Evolutionary conservation across 345 rosid species (phyloP).

Genomic region (Bruguiera sexangula): DNA sequence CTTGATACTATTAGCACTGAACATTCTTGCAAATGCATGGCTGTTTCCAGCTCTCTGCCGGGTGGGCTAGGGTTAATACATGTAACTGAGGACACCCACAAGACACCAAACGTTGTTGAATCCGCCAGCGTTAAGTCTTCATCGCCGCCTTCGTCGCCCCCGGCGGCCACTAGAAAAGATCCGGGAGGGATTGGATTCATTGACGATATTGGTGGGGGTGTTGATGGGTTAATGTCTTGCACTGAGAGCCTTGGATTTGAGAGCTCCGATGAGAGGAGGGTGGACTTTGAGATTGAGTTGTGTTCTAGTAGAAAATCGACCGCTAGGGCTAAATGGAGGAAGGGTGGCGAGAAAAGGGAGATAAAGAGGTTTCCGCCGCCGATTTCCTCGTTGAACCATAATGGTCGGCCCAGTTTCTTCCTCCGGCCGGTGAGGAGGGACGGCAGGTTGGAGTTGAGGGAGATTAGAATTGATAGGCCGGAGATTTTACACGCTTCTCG

Average conservation of each 20-base stretch:
- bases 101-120: conserved; percentile 37
- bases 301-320: neutral
- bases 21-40: conserved; percentile 12
- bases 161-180: conserved; percentile 24
- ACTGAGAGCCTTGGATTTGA: conserved; percentile 89
- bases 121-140: conserved; percentile 22
- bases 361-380: conserved; percentile 59
- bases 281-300: conserved; percentile 29
- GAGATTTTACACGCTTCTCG: conserved; percentile 54
- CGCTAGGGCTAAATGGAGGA: conserved; percentile 26
- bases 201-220: conserved; percentile 47
- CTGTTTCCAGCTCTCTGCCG: neutral
- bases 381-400: conserved; percentile 51
- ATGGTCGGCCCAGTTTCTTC: conserved; percentile 57
- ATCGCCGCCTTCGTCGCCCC: neutral
- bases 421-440: conserved; percentile 59
- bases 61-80: conserved; percentile 37
- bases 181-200: conserved; percentile 37
- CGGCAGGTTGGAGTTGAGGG: conserved; percentile 65
- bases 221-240: conserved; percentile 61
- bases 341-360: conserved; percentile 24
- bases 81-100: conserved; percentile 17
- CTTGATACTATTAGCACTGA: neutral
- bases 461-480: conserved; percentile 53
- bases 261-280: conserved; percentile 59